Percentiles rank a stretch among this genome's conserved stretches.
Evolutionary conservation across 2,329 filamentous ascomycete genomes (phyloP).

Genomic region (Ceratocystis papillata): DNA sequence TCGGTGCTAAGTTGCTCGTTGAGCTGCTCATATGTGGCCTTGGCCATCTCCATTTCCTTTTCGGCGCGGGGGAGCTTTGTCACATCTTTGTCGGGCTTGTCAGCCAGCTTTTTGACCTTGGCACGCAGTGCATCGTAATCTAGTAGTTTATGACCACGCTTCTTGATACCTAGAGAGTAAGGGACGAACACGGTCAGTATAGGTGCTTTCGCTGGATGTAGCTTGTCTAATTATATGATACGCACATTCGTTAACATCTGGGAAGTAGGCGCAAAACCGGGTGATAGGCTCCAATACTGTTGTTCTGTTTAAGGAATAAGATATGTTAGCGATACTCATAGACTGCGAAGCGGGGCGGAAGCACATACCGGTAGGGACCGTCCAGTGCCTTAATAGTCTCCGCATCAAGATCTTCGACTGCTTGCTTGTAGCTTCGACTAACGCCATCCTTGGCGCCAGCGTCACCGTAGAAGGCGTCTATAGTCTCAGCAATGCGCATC

Average conservation of each 20-base stretch:
- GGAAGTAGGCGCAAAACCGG: slow-evolving; percentile 95
- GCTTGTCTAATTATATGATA: slow-evolving; percentile 13
- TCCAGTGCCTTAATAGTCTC: slow-evolving; percentile 98
- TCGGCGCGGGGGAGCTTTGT: slow-evolving; percentile 92
- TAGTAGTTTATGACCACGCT: slow-evolving; percentile 94
- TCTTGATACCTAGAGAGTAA: slow-evolving; percentile 75
- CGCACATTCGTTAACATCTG: slow-evolving; percentile 92
- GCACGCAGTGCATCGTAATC: slow-evolving; percentile 95
- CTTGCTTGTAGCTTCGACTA: slow-evolving; percentile 93
- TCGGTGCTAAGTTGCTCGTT: slow-evolving; percentile 93
- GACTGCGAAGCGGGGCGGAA: neutral
- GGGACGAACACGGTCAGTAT: neutral
- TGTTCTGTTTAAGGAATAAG: slow-evolving; percentile 40
- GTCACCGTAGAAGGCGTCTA: slow-evolving; percentile 98
- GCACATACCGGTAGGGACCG: slow-evolving; percentile 68
- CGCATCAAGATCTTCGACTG: slow-evolving; percentile 91
- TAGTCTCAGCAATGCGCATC: slow-evolving; percentile 98
- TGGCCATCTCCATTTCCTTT: slow-evolving; percentile 92
- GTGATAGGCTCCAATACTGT: slow-evolving; percentile 94
- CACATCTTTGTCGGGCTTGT: slow-evolving; percentile 98
- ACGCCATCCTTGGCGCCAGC: slow-evolving; percentile 90
- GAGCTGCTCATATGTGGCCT: slow-evolving; percentile 84
- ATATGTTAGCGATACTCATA: slow-evolving; percentile 16
- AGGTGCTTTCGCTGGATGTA: neutral
- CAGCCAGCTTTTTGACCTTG: slow-evolving; percentile 91